These are phyloP conservation scores for Glutinoglossum americanum DNA, from an alignment of 495 filamentous ascomycete genomes.

Conservation along the genomic window DNA sequence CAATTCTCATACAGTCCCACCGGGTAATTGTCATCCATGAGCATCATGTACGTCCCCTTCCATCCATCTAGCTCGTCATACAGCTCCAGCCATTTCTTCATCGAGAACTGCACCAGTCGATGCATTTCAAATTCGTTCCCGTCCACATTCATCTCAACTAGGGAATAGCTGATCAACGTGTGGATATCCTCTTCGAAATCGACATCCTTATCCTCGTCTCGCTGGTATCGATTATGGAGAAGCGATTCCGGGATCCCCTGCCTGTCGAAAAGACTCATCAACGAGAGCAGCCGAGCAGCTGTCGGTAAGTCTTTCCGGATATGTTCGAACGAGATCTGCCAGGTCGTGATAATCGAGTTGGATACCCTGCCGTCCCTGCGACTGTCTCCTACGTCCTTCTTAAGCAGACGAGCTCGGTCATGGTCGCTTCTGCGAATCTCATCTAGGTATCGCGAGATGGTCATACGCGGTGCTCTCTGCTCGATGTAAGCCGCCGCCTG, in stretches of 20 bases:
- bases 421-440: not conserved
- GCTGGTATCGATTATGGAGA: slow-evolving; percentile 7
- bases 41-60: slow-evolving; percentile 15
- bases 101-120: slow-evolving; percentile 23
- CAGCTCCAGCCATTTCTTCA: slow-evolving; percentile 20
- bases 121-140: slow-evolving; percentile 18
- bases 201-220: slow-evolving; percentile 9
- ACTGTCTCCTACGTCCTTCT: slow-evolving; percentile 1
- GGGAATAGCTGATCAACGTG: slow-evolving; percentile 21
- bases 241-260: slow-evolving; percentile 21
- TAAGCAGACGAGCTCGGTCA: not conserved
- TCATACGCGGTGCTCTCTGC: slow-evolving; percentile 16
- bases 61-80: slow-evolving; percentile 11
- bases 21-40: slow-evolving; percentile 17
- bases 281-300: slow-evolving; percentile 22
- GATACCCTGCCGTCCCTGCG: not conserved
- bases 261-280: slow-evolving; percentile 23
- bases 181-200: slow-evolving; percentile 18
- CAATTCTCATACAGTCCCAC: slow-evolving; percentile 15
- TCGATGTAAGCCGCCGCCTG: slow-evolving; percentile 27
- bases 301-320: slow-evolving; percentile 17
- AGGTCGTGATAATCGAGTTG: slow-evolving; percentile 4
- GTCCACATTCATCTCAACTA: slow-evolving; percentile 13
- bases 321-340: slow-evolving; percentile 12
- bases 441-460: not conserved